Evolutionary conservation across 208 protist species (phyloP).

Genomic region (Trypanosoma boissoni): DNA sequence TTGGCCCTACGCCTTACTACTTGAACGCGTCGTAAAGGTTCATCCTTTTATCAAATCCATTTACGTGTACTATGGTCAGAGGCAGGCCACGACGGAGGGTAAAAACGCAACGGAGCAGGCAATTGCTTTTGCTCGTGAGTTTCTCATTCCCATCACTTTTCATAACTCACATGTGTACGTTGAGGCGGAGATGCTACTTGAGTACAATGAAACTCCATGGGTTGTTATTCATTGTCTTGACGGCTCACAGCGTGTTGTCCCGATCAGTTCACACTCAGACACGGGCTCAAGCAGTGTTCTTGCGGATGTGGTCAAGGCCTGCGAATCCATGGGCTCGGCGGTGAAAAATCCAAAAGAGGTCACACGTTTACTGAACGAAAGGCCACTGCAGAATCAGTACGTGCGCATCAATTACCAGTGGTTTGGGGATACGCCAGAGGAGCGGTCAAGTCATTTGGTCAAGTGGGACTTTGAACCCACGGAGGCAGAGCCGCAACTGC

Average conservation of each 20-base stretch:
- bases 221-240: constrained; percentile 86
- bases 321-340: constrained; percentile 51
- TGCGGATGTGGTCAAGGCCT: constrained; percentile 46
- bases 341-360: constrained; percentile 64
- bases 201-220: constrained; percentile 90
- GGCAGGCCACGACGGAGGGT: constrained; percentile 51
- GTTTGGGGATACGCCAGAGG: constrained; percentile 87
- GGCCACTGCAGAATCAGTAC: constrained; percentile 87
- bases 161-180: constrained; percentile 92
- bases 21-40: constrained; percentile 82
- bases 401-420: constrained; percentile 90
- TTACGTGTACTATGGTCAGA: constrained; percentile 88
- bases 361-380: constrained; percentile 70
- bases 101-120: constrained; percentile 42
- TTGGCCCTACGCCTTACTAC: constrained; percentile 85
- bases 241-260: constrained; percentile 48
- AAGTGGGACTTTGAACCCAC: constrained; percentile 82
- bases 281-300: constrained; percentile 37
- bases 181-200: constrained; percentile 89
- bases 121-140: constrained; percentile 69
- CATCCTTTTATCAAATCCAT: constrained; percentile 92
- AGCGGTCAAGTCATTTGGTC: constrained; percentile 81
- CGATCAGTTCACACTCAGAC: constrained; percentile 33
- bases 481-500: constrained; percentile 47
- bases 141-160: constrained; percentile 87